Base-by-base conservation (phyloP, 1,284 basidiomycete genomes). In the Ceratobasidium sp. region DNA sequence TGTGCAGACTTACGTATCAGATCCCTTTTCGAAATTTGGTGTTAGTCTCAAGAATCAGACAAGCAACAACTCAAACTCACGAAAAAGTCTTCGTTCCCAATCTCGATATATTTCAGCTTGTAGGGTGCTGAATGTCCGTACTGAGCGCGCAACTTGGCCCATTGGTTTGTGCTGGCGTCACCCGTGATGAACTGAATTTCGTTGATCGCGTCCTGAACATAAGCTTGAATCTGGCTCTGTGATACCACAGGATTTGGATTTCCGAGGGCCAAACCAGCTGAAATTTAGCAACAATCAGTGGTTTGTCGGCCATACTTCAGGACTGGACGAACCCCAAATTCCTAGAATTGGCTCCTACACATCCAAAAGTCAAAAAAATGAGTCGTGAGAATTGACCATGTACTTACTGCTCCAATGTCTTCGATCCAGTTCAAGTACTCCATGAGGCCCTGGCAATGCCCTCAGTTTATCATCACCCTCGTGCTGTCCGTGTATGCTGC, bases 401-500 rank as follows among this genome's bases (percentile, higher is more conserved):
- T 41, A 43, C 65, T 34, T 53, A 76, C 76, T 39, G 69, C 69
- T 8, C 73, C 78, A 53, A 88, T 79, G 77, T 90, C 89, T 78
- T 90, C 88, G 76, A 88, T 87, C 83, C 89, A 88, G 53, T 86
- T 81, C 65, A 91, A 83, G 78, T 90, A 91, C 77, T 92, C 91
- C 22, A 89, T 81, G 0, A 92, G 82, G 19, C 84, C 63, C 87
- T 79, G n/a, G 75, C 13, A 76, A 77, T 24, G 79, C 22, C 24
- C 14, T 51, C 46, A 49, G 27, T 9, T 31, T 89, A 5, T 90
- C 77, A 29, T 14, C 62, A 62, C 53, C 63, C 66, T 76, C 76
- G 63, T 74, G n/a, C n/a, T 77, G 22, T 69, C 62, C 14, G 66
- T 46, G 24, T 66, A 11, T 24, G 29, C 27, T 43, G 74, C 78